phyloP scores from a whole-genome alignment of 2,329 filamentous ascomycete genomes.

The Sclerotiophoma versabilis region DNA sequence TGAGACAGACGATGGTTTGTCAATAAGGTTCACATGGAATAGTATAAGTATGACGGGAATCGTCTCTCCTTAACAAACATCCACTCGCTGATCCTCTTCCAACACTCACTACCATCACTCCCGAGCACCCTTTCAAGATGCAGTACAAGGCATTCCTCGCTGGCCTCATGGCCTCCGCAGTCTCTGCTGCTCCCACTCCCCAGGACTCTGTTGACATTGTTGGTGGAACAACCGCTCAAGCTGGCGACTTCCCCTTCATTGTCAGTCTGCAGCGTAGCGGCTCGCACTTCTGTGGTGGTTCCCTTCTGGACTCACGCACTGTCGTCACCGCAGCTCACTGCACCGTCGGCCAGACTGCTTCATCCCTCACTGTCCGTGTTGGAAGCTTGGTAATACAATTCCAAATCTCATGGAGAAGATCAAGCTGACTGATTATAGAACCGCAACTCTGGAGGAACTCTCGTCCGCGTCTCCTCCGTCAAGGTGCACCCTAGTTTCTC shows the following conservation, averaged over 20 bases:
- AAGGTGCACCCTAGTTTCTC: conserved; percentile 31
- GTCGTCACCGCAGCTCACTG: conserved; percentile 42
- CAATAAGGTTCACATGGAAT: background rate
- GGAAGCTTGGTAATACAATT: conserved; percentile 27
- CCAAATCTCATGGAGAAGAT: too few relatives aligned
- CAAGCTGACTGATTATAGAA: conserved; percentile 16
- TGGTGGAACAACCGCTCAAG: conserved; percentile 31
- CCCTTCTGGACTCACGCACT: conserved; percentile 37
- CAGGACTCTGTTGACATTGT: conserved; percentile 34
- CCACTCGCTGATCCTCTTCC: conserved; percentile 25
- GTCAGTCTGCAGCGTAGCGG: conserved; percentile 30
- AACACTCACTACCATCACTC: conserved; percentile 17
- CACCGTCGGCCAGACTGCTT: conserved; percentile 25
- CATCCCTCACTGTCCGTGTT: conserved; percentile 27
- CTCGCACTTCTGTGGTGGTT: conserved; percentile 39
- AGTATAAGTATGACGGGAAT: conserved; percentile 27
- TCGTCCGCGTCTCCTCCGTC: conserved; percentile 27
- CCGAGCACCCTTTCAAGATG: conserved; percentile 25
- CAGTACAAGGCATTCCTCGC: conserved; percentile 31
- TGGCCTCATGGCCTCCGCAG: conserved; percentile 32
- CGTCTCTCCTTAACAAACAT: conserved; percentile 19
- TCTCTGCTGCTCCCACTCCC: conserved; percentile 32
- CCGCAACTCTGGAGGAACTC: conserved; percentile 29
- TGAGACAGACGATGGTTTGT: conserved; percentile 1
- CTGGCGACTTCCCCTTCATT: conserved; percentile 41